phyloP scores from a whole-genome alignment of 352 stramenopile species.

The Thalassiosira livingstoniorum region DNA sequence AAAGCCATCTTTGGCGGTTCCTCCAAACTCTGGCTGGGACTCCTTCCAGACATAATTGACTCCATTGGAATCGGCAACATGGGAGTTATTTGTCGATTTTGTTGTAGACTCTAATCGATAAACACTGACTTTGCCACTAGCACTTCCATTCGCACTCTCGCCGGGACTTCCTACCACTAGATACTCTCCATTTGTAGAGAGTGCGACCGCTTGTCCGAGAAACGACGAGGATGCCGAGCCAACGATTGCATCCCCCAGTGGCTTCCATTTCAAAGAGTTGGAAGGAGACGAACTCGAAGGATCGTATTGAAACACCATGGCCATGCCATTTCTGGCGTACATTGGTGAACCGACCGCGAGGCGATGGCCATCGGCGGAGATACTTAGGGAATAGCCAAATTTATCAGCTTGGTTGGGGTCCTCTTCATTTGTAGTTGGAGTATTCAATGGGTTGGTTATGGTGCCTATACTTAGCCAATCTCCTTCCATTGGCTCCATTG shows the following conservation, averaged over 20 bases:
- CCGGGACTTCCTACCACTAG: neutral
- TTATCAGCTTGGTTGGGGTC: neutral
- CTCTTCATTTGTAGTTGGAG: no score
- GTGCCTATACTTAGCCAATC: neutral
- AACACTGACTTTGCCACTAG: neutral
- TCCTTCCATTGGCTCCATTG: neutral
- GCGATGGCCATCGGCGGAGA: neutral
- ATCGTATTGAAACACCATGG: neutral
- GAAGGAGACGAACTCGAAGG: no score
- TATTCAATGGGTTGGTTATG: neutral
- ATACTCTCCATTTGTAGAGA: slow-evolving; percentile 2
- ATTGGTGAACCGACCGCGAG: neutral
- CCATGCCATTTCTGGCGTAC: neutral
- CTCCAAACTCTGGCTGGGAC: neutral
- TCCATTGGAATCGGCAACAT: no score
- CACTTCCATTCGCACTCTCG: neutral
- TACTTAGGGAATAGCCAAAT: neutral
- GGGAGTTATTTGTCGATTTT: no score
- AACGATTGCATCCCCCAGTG: neutral
- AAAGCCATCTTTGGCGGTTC: slow-evolving; percentile 5
- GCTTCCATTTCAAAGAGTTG: neutral
- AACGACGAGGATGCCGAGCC: neutral
- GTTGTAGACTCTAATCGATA: no score
- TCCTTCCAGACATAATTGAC: neutral
- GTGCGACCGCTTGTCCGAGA: neutral